Conservation (phyloP, 2,329 filamentous ascomycete species). For the Monilinia polystroma region DNA sequence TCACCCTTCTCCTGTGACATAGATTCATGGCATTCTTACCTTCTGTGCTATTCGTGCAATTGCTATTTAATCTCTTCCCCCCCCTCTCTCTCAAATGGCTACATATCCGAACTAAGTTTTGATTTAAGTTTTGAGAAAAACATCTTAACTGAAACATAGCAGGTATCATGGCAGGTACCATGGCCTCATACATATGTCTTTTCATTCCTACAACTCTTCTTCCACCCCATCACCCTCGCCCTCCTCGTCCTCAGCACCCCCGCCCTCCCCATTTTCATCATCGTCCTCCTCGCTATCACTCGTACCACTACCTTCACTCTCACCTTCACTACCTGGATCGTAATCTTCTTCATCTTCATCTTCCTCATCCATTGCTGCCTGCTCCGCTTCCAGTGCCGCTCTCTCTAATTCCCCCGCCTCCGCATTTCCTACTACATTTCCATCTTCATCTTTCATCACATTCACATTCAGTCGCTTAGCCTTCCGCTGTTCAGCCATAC, state of each 20-base stretch:
- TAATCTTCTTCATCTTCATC: slow-evolving; percentile 68
- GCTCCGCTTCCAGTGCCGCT: slow-evolving; percentile 41
- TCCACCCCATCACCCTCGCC: slow-evolving; percentile 29
- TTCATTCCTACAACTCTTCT: slow-evolving; percentile 15
- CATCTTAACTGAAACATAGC: not conserved
- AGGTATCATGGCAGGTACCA: not conserved
- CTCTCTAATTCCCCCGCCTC: slow-evolving; percentile 40
- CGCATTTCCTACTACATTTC: slow-evolving; percentile 43
- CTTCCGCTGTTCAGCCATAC: slow-evolving; percentile 66
- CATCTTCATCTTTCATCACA: slow-evolving; percentile 46
- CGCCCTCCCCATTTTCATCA: slow-evolving; percentile 45
- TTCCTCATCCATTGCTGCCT: slow-evolving; percentile 54
- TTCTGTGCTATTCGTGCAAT: not conserved
- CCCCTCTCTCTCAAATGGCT: not conserved
- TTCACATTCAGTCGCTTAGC: slow-evolving; percentile 62
- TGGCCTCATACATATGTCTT: not conserved
- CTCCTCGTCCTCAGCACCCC: slow-evolving; percentile 31
- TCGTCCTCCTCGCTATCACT: slow-evolving; percentile 34
- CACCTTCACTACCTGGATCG: slow-evolving; percentile 52
- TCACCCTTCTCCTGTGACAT: too few species aligned
- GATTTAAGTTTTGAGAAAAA: not conserved
- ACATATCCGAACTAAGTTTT: not conserved
- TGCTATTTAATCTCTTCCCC: too few species aligned
- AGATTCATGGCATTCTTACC: not conserved
- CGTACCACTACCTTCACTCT: slow-evolving; percentile 35